Conservation (phyloP, 352 stramenopile species). For the Pythium grandisporangium region DNA sequence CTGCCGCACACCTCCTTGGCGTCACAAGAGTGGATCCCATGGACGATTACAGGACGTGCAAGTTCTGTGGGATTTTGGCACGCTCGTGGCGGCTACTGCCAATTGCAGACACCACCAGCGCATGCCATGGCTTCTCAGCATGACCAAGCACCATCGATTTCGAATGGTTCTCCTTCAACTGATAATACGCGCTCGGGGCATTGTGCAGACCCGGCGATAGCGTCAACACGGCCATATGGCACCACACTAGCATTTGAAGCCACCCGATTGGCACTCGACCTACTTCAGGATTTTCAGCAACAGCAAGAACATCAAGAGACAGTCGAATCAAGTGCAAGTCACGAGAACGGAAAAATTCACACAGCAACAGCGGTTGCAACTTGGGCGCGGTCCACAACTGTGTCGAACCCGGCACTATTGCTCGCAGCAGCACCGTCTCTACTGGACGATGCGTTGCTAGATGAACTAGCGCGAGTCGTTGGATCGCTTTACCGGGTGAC, state of each 20-base stretch:
- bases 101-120: constrained; percentile 38
- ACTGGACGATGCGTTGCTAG: constrained; percentile 22
- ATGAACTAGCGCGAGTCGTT: constrained; percentile 54
- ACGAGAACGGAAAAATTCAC: too few relatives aligned
- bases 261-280: constrained; percentile 47
- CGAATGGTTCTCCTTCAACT: too few relatives aligned
- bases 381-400: too few relatives aligned
- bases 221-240: constrained; percentile 18
- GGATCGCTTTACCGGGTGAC: constrained; percentile 32
- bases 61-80: constrained; percentile 55
- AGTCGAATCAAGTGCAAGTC: too few relatives aligned
- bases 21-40: too few relatives aligned
- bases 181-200: too few relatives aligned
- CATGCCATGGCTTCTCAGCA: constrained; percentile 21
- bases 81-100: constrained; percentile 51
- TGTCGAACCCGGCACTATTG: constrained; percentile 54
- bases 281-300: too few relatives aligned
- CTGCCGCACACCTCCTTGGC: constrained; percentile 17
- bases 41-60: constrained; percentile 32
- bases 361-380: too few relatives aligned
- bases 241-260: constrained; percentile 42
- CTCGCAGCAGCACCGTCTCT: constrained; percentile 66
- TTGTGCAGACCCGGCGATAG: constrained; percentile 1
- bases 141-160: too few relatives aligned
- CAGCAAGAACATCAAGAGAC: too few relatives aligned